Evolutionary conservation across 116 monocot genomes (phyloP).

Genomic region (Phalaenopsis hybrid): DNA sequence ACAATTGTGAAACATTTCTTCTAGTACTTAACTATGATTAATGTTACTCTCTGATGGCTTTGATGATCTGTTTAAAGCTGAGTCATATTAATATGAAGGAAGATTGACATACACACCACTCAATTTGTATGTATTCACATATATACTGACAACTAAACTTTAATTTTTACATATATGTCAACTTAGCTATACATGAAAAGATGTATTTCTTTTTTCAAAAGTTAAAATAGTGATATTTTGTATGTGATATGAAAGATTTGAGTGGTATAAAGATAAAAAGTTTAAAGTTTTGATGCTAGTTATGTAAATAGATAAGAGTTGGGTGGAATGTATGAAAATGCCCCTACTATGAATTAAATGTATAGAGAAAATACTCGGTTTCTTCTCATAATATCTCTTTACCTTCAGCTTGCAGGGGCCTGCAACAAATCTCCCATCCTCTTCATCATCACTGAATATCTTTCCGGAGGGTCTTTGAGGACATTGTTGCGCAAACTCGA

Average conservation of each 20-base stretch:
- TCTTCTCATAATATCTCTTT: not conserved
- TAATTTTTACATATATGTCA: too few relatives aligned
- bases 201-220: too few relatives aligned
- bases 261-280: too few relatives aligned
- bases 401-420: slow-evolving; percentile 33
- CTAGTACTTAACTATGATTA: not conserved
- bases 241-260: too few relatives aligned
- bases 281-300: too few relatives aligned
- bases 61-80: not conserved
- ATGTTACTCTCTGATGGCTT: not conserved
- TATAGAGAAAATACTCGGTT: not conserved
- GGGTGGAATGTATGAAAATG: too few relatives aligned
- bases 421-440: slow-evolving; percentile 39
- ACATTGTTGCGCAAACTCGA: slow-evolving; percentile 43
- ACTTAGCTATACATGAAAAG: too few relatives aligned
- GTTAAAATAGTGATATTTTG: too few relatives aligned
- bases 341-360: not conserved
- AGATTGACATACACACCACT: too few relatives aligned
- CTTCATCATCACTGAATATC: slow-evolving; percentile 48
- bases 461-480: slow-evolving; percentile 47
- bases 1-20: not conserved
- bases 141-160: too few relatives aligned
- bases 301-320: too few relatives aligned
- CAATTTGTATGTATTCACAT: not conserved
- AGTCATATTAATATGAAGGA: not conserved